Percentiles rank a stretch among this genome's conserved stretches.
Conservation (phyloP, 2,329 filamentous ascomycete genomes). For the Ampelomyces quisqualis region DNA sequence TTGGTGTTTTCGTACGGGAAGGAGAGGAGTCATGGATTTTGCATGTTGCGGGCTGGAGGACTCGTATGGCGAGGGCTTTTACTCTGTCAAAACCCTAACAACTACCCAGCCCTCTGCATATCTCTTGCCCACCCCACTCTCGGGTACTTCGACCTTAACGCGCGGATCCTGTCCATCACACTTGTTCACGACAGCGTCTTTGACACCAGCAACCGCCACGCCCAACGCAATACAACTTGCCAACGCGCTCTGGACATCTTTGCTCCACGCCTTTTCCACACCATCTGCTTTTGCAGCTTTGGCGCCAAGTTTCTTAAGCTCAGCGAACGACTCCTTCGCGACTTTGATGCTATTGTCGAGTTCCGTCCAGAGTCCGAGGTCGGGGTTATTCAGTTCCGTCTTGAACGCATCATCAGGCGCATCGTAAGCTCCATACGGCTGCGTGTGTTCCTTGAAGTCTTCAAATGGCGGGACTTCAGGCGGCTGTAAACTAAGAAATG, state of each 20-base stretch:
- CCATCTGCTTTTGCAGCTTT: slow-evolving; percentile 37
- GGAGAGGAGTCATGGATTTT: too few relatives aligned
- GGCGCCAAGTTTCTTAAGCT: slow-evolving; percentile 42
- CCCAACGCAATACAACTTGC: slow-evolving; percentile 40
- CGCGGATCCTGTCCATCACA: slow-evolving; percentile 7
- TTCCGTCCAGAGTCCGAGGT: slow-evolving; percentile 23
- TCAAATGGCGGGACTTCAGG: slow-evolving; percentile 67
- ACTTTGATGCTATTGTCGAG: slow-evolving; percentile 32
- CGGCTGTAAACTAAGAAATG: slow-evolving; percentile 68
- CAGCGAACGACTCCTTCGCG: slow-evolving; percentile 40
- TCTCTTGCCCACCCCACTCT: slow-evolving; percentile 41
- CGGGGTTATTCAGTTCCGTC: slow-evolving; percentile 7
- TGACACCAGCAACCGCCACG: slow-evolving; percentile 31
- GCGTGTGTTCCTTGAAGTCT: slow-evolving; percentile 53
- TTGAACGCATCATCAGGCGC: slow-evolving; percentile 11
- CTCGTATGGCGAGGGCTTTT: too few relatives aligned
- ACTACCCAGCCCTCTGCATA: slow-evolving; percentile 52
- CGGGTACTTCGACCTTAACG: slow-evolving; percentile 42
- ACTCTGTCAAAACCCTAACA: slow-evolving; percentile 41
- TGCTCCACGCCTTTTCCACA: slow-evolving; percentile 43
- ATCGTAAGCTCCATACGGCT: slow-evolving; percentile 34
- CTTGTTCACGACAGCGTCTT: slow-evolving; percentile 12
- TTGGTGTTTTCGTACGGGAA: background rate
- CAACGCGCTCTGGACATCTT: slow-evolving; percentile 33
- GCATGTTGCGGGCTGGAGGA: too few relatives aligned